Evolutionary conservation across 768 basidiomycete species (phyloP).

Genomic region (Kwoniella europaea): DNA sequence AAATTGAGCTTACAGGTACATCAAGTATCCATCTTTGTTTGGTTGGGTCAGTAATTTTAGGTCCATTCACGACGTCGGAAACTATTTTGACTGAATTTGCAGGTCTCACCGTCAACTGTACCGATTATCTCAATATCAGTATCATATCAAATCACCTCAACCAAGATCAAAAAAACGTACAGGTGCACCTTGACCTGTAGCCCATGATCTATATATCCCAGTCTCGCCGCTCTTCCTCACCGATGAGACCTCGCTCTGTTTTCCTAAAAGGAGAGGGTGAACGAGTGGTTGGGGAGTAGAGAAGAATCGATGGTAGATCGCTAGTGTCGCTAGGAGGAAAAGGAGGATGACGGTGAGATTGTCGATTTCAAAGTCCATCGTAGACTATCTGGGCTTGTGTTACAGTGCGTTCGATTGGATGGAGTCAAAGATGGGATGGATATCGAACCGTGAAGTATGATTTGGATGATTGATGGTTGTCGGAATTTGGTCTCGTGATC

Average conservation of each 20-base stretch:
- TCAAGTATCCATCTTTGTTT: constrained; percentile 43
- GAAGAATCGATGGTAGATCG: constrained; percentile 49
- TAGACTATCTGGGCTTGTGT: background rate
- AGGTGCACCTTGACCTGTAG: constrained; percentile 71
- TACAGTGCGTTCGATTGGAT: background rate
- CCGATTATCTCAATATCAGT: background rate
- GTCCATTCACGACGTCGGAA: constrained; percentile 34
- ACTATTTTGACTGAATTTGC: constrained; percentile 51
- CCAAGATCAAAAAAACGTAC: constrained; percentile 27
- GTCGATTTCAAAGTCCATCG: constrained; percentile 42
- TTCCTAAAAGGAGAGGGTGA: constrained; percentile 88
- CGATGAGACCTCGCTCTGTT: constrained; percentile 85
- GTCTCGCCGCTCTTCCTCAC: constrained; percentile 82
- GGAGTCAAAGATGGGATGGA: too few species aligned
- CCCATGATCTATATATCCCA: constrained; percentile 87
- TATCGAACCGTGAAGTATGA: too few species aligned
- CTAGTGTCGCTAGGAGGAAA: constrained; percentile 25
- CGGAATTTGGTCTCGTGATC: too few species aligned
- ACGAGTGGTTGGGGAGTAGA: constrained; percentile 63
- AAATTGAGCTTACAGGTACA: constrained; percentile 22
- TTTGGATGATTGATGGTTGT: too few species aligned
- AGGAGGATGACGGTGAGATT: constrained; percentile 51
- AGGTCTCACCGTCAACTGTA: constrained; percentile 52
- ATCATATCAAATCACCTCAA: background rate
- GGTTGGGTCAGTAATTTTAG: constrained; percentile 15